Base-by-base conservation (phyloP, 192 early-diverging fungal species). In the Podila epicladia region DNA sequence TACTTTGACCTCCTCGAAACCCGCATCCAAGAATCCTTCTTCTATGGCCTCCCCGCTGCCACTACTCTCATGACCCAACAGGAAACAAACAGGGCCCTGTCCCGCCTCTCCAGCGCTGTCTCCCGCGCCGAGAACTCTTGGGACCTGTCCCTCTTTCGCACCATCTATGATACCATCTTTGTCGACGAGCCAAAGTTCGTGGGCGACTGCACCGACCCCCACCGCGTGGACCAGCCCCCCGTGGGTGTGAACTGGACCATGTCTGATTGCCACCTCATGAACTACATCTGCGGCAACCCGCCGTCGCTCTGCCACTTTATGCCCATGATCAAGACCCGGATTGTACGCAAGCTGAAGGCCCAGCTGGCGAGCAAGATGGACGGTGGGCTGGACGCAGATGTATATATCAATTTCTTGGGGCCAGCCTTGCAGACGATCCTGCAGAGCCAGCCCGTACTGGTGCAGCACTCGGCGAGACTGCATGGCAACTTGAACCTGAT, bases 211-310 rank as follows among this genome's bases (percentile, higher is more conserved):
- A 87, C 86, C 62, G 55, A 88, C 37, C 89, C 89, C 28, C 64
- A 69, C 15, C 49, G 87, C 33, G 73, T 87, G 15, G 73, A 22
- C 28, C 84, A 86, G 66, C 88, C 88, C 26, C 74, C 75, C 41
- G 20, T 53, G 3, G 83, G 82, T n/a, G 82, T 82, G n/a, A 76
- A 67, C 31, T 90, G 89, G 89, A 86, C 84, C 28, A 64, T 85
- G 65, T 65, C 69, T 5, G 86, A 88, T 67, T 90, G 89, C 38
- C 72, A 75, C 19, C 76, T 75, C n/a, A 88, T 87, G 86, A 82
- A 90, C 62, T 90, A 88, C 67, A 86, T 88, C 69, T 90, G 89
- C 61, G 89, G 87, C 2, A 90, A 90, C 68, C 87, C 89, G n/a
- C 89, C 89, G n/a, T 86, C 86, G 31, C 86, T 90, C 49, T 90